phyloP scores from a whole-genome alignment of 208 protist genomes.

The Trypanosoma conorhini region DNA sequence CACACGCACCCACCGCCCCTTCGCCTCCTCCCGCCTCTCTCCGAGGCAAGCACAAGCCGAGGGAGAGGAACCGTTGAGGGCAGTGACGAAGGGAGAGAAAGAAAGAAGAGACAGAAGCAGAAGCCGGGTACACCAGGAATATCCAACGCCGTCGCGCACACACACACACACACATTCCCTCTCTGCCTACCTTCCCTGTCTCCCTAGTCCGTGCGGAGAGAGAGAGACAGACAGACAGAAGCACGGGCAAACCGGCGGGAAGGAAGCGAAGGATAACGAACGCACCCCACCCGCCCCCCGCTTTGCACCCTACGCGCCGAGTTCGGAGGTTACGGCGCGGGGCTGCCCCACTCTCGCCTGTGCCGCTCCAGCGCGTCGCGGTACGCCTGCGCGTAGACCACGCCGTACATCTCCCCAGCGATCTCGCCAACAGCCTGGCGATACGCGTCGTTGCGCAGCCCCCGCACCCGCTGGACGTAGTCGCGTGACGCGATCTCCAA shows the following conservation, averaged over 20 bases:
- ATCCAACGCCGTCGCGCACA: neutral
- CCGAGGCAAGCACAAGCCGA: neutral
- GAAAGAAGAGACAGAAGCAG: neutral
- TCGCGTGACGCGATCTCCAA: conserved; percentile 64
- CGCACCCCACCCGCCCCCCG: no score
- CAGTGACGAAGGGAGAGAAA: conserved; percentile 1
- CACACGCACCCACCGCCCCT: neutral
- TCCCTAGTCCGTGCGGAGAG: no score
- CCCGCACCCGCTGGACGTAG: conserved; percentile 37
- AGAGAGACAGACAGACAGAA: neutral
- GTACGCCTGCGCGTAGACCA: conserved; percentile 46
- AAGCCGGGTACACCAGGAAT: neutral
- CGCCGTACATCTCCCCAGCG: conserved; percentile 67
- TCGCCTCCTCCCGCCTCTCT: neutral
- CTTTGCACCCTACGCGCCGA: neutral
- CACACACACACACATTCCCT: no score
- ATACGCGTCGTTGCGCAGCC: conserved; percentile 66
- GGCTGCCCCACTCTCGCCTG: conserved; percentile 14
- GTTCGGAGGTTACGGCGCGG: neutral
- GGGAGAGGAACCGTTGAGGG: neutral
- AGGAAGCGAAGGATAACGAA: neutral
- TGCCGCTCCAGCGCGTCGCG: conserved; percentile 13
- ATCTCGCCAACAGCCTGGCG: conserved; percentile 68
- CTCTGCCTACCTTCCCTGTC: no score
- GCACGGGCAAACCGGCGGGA: neutral